Base-by-base conservation (phyloP, 1,284 basidiomycete species). In the Wallemia ichthyophaga region DNA sequence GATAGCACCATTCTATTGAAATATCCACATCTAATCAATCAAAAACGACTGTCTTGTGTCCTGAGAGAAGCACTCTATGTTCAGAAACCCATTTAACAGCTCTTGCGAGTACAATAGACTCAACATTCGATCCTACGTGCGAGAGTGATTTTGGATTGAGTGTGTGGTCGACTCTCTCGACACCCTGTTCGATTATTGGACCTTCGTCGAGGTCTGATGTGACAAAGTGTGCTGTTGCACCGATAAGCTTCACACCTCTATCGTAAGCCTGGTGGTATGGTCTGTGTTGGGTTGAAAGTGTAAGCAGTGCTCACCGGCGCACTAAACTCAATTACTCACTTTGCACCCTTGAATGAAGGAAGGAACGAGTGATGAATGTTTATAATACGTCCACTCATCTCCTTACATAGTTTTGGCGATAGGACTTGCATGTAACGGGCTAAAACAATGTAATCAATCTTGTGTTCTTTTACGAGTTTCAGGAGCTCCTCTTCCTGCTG, bases 301-400 rank as follows among this genome's bases (percentile, higher is more conserved):
- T 7, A 25, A 24, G 17, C 55, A 23, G 27, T 13, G 21, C 13
- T 27, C 25, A 58, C 27, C n/a, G n/a, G n/a, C n/a, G 33, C 24
- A 58, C 21, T n/a, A 53, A 55, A 21, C 17, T 23, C n/a, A 27
- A 33, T 19, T 11, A 33, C 37, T 58, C 37, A 58, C 31, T 26
- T 58, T 19, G 58, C 58, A 23, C 37, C 58, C 54, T 59, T 66
- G 62, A 67, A 67, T 26, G 65, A 65, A 25, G 66, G 66, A 54
- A 67, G 60, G 65, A 67, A 67, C n/a, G 61, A 62, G 61, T 60
- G 67, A 62, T 68, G 67, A 54, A 68, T 68, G 62, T 68, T 68
- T 61, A 68, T 68, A 56, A 68, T 67, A 27, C 63, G 57, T 1
- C 65, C 64, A 23, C 60, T 61, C 59, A 65, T 65, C 28, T 64